These are phyloP conservation scores for Candida verbasci DNA, from an alignment of 805 yeast species.

Conservation along the genomic window DNA sequence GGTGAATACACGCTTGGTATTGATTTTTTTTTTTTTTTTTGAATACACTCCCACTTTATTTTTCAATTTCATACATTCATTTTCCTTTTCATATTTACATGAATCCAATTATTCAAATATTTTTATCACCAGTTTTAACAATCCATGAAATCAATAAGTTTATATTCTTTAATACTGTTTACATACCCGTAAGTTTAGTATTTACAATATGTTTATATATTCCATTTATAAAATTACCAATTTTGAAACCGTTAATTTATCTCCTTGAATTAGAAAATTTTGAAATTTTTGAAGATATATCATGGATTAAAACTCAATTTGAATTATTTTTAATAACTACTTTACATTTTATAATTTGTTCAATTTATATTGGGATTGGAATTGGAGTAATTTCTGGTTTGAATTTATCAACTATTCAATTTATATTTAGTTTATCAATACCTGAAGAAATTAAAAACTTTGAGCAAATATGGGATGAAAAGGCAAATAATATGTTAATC, in stretches of 20 bases:
- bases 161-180: conserved; percentile 6
- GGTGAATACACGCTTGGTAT: no score
- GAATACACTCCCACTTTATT: no score
- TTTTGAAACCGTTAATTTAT: conserved; percentile 9
- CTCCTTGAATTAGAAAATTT: conserved; percentile 10
- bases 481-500: conserved; percentile 2
- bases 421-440: conserved; percentile 5
- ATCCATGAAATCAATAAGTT: conserved; percentile 4
- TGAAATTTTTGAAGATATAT: conserved; percentile 1
- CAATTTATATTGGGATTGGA: conserved; percentile 10
- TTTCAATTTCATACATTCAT: no score
- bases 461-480: conserved; percentile 1
- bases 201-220: conserved; percentile 8
- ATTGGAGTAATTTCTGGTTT: conserved; percentile 9
- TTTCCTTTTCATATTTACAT: no score
- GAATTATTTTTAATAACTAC: conserved; percentile 8
- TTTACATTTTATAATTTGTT: conserved; percentile 10
- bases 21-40: no score
- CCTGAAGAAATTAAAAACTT: not conserved
- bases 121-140: conserved; percentile 3
- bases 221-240: conserved; percentile 11
- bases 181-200: conserved; percentile 5
- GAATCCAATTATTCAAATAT: not conserved
- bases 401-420: conserved; percentile 8
- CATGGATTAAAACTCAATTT: conserved; percentile 9